Base-by-base conservation (phyloP, 805 yeast species). In the Brettanomyces sp. region DNA sequence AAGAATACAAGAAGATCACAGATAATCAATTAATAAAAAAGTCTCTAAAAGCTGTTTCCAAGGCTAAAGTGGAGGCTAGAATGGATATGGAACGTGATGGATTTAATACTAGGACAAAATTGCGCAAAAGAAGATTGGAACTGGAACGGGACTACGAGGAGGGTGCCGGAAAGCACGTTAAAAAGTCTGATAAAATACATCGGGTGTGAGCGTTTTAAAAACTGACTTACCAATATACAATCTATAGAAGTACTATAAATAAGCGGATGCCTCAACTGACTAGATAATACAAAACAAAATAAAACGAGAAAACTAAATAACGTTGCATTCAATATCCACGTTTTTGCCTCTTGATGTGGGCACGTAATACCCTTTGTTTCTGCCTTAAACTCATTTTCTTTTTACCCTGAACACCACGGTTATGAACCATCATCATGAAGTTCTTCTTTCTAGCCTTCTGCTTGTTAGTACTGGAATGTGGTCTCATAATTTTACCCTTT, bases 371-470 rank as follows among this genome's bases (percentile, higher is more conserved):
- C 64, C 80, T 85, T 65, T 90, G 97, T 65, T 88, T 82, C 64
- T 93, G 98, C 57, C 96, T 76, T 56, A 93, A 72, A 47, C 96
- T 86, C 75, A 84, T 73, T 68, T 82, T 85, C 52, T 84, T 90
- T 66, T 93, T 93, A 52, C 98, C 98, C 66, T 86, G 95, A 36
- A 93, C 98, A 43, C 86, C 81, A 58, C 80, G 80, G 70, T 91
- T 93, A 67, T 93, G 99, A 56, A 93, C 86, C 91, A 86, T 86
- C 99, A 93, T 93, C 62, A 93, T 91, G 62, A 89, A 93, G 68
- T 93, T 93, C 96, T 93, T 93, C 88, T 88, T 88, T 66, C 98
- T 78, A 23, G 89, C 95, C 78, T 93, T 93, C 68, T 95, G 97
- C 67, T 80, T 80, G 65, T 93, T 93, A 2, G 99, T 93, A 9